Percentiles rank a stretch among this genome's conserved stretches.
Evolutionary conservation across 768 basidiomycete genomes (phyloP).

Genomic region (Peribolospora baueri): DNA sequence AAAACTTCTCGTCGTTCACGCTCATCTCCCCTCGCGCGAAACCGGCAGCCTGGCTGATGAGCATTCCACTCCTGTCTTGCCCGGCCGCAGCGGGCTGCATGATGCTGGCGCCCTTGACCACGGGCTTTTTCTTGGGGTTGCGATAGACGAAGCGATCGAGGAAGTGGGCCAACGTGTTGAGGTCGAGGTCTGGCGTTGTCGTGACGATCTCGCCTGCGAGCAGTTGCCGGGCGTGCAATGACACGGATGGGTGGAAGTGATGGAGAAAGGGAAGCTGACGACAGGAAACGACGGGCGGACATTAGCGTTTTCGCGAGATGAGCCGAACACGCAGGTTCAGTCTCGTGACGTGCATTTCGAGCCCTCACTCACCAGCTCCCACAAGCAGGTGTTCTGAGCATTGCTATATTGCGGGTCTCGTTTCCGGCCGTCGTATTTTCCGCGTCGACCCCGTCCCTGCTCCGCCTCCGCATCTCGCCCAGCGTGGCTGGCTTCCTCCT

Average conservation of each 20-base stretch:
- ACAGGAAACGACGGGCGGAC: not conserved
- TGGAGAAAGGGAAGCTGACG: constrained; percentile 45
- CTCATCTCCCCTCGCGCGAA: constrained; percentile 21
- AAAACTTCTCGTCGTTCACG: constrained; percentile 54
- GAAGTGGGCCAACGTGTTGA: constrained; percentile 84
- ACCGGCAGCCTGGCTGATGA: constrained; percentile 47
- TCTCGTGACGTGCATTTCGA: not conserved
- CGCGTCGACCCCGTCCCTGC: constrained; percentile 1
- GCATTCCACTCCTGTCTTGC: constrained; percentile 33
- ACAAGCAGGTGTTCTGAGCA: constrained; percentile 53
- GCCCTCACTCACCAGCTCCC: constrained; percentile 50
- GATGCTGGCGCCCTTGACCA: constrained; percentile 52
- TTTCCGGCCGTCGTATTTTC: constrained; percentile 61
- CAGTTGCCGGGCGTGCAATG: constrained; percentile 64
- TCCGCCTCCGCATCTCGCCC: not conserved
- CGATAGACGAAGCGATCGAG: constrained; percentile 92
- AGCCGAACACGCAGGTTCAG: not conserved
- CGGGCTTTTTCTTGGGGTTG: constrained; percentile 56
- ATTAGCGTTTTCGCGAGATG: not conserved
- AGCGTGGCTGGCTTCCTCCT: not conserved
- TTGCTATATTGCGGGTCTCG: constrained; percentile 70
- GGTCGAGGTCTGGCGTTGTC: constrained; percentile 61
- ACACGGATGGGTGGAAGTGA: constrained; percentile 77
- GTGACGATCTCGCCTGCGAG: constrained; percentile 47
- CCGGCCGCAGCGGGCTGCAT: constrained; percentile 75